Evolutionary conservation across 2,329 filamentous ascomycete species (phyloP), one percentile per base, ranked within the genome.

Genomic region (Xylariales sp.): DNA sequence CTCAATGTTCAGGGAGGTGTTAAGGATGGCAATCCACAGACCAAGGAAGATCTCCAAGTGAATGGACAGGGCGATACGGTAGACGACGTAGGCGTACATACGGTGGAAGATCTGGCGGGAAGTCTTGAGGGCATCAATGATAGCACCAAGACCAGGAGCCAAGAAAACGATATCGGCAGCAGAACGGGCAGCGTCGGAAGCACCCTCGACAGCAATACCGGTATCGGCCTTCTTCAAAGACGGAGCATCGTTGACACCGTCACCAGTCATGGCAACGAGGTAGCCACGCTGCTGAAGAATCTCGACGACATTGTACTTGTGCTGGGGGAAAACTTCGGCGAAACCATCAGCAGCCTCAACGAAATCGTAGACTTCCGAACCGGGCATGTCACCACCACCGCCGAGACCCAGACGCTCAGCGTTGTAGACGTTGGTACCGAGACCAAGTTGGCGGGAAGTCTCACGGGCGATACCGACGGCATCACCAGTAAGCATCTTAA

Each of bases 401-500:
- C 87, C 87, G 41, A 95, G 83, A 75, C 88, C 88, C 41, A 95
- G 86, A 56, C 86, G 85, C 70, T 95, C 88, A 65, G 88, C 87
- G 57, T 95, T 93, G 74, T 94, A 95, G 55, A 95, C 82, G 65
- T 95, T 95, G 57, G 88, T 93, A 56, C 88, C 88, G 43, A 95
- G 83, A 71, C 88, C 88, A 49, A 95, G 84, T 67, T 93, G 87
- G 56, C 88, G 86, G 38, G 88, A 93, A 52, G 88, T 94, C 67
- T 95, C 88, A 70, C 86, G 83, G 53, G 88, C 88, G 62, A 95
- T 95, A 65, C 88, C 89, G 60, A 95, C 88, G 50, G 89, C 88
- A 61, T 95, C 88, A 76, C 88, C 88, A 67, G 89, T 95, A 69
- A 95, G 78, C 88, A 95, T 95, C 77, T 95, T 95, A 69, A 95